Base-by-base conservation (phyloP, 2,329 filamentous ascomycete genomes). In the Apiospora aurea region DNA sequence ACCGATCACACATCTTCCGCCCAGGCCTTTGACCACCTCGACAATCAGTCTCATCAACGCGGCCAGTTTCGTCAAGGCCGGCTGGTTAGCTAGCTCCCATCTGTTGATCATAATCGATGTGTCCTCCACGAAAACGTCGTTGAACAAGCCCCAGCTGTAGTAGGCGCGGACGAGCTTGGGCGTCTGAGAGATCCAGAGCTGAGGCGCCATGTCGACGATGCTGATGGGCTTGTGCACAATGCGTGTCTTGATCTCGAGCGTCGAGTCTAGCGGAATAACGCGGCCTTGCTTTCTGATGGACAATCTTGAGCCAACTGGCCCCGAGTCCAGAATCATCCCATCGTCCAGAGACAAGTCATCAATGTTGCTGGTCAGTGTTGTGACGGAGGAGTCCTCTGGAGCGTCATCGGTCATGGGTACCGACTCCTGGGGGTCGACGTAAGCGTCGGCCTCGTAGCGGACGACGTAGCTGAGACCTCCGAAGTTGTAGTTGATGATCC, bases 121-220 rank as follows among this genome's bases (percentile, higher is more conserved):
- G n/a, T n/a, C n/a, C n/a, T n/a, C n/a, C n/a, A n/a, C n/a, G n/a
- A n/a, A n/a, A n/a, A n/a, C n/a, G n/a, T n/a, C n/a, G n/a, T n/a
- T n/a, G n/a, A n/a, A n/a, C n/a, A n/a, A n/a, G n/a, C n/a, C n/a
- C n/a, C n/a, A n/a, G n/a, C n/a, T n/a, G n/a, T n/a, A n/a, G n/a
- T n/a, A n/a, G n/a, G n/a, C n/a, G n/a, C n/a, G n/a, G n/a, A 86
- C 83, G 46, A 87, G 82, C 53, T 83, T 84, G 0, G 82, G 81
- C 0, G 85, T 87, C 76, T 87, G 84, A 6, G 83, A 86, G 21
- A 80, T 73, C 84, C 84, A 87, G 34, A 87, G 79, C 76, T 86
- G 84, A 2, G 83, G 72, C 34, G 79, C 79, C 44, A 85, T 75
- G 7, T 85, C 79, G 13, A 74, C 0, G 14, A 85, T 69, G n/a